Percentiles rank a stretch among this genome's conserved stretches.
Evolutionary conservation across 2,329 filamentous ascomycete species (phyloP).

Genomic region (Claviceps lovelessii): DNA sequence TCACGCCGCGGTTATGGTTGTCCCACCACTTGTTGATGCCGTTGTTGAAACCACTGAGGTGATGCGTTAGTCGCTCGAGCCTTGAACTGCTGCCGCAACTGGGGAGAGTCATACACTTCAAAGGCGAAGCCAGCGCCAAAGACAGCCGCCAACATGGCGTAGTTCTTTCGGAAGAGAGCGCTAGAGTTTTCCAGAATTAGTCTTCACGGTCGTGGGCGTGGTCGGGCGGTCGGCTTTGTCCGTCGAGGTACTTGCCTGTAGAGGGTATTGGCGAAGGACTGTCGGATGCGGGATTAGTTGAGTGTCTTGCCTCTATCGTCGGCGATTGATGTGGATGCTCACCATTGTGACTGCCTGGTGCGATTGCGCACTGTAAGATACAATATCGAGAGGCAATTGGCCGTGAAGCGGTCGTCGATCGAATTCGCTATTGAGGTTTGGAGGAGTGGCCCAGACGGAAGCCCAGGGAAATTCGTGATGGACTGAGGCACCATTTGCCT

Average conservation of each 20-base stretch:
- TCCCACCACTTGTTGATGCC: constrained; percentile 82
- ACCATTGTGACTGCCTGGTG: constrained; percentile 23
- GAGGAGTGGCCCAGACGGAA: constrained; percentile 7
- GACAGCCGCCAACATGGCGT: constrained; percentile 71
- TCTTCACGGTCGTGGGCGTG: constrained; percentile 8
- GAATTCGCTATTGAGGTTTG: constrained; percentile 15
- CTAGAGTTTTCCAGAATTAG: constrained; percentile 33
- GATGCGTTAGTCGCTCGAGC: constrained; percentile 16
- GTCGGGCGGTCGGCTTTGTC: constrained; percentile 1
- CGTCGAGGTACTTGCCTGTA: constrained; percentile 24
- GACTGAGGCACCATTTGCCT: constrained; percentile 19
- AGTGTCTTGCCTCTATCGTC: constrained; percentile 2
- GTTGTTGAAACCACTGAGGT: constrained; percentile 63
- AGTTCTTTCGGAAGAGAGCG: constrained; percentile 74
- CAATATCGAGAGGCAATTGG: constrained; percentile 13
- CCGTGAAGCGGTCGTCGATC: constrained; percentile 14
- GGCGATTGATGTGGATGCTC: constrained; percentile 7
- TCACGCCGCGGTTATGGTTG: constrained; percentile 76
- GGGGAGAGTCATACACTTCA: constrained; percentile 60
- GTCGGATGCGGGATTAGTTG: constrained; percentile 22
- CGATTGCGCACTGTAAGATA: constrained; percentile 16
- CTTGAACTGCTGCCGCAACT: constrained; percentile 8
- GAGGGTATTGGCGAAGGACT: constrained; percentile 22
- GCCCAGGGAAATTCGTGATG: constrained; percentile 13
- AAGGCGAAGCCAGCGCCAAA: constrained; percentile 81